Base-by-base conservation (phyloP, 2,329 filamentous ascomycete species). In the Pseudocercospora crystallina region DNA sequence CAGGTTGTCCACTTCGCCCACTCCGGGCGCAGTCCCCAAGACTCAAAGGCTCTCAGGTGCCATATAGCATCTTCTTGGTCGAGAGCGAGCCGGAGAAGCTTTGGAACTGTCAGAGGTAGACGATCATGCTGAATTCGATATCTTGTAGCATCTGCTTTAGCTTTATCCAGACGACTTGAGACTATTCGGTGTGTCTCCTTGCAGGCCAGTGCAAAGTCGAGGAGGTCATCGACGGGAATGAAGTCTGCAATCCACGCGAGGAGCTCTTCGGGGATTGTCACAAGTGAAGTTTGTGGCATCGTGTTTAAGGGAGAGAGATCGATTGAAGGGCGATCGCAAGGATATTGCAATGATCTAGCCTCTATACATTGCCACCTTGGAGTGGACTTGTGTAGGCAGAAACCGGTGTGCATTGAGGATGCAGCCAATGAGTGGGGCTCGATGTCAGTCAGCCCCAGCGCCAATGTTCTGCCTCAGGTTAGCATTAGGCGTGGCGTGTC, bases 31-130 rank as follows among this genome's bases (percentile, higher is more conserved):
- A 44, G 9, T 12, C 47, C 51, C 54, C 51, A 54, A 11, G 48
- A 50, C 29, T 57, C 54, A 5, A 54, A 44, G 11, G 39, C 44
- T 14, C 47, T 47, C 17, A 54, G n/a, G 41, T 57, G 51, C 51
- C 51, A 57, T 5, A 46, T 17, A 26, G 46, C 37, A n/a, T 57
- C 54, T 3, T 40, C 30, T 13, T 44, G 33, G 5, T 34, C 34
- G 15, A 49, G 17, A 12, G 47, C 48, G 9, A 32, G 20, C 13
- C 44, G 42, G 3, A 57, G 39, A 2, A 48, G 36, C 9, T 9
- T 38, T 9, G 51, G 37, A 11, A 38, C 43, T 9, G 13, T 15
- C n/a, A 51, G n/a, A 12, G 48, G 48, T 5, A 13, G 43, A 5
- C 43, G 30, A 32, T 51, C 48, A 31, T 51, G 48, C 37, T 46